These are phyloP conservation scores for Quercus bicolor DNA, from an alignment of 306 rosid genomes.

Conservation along the genomic window DNA sequence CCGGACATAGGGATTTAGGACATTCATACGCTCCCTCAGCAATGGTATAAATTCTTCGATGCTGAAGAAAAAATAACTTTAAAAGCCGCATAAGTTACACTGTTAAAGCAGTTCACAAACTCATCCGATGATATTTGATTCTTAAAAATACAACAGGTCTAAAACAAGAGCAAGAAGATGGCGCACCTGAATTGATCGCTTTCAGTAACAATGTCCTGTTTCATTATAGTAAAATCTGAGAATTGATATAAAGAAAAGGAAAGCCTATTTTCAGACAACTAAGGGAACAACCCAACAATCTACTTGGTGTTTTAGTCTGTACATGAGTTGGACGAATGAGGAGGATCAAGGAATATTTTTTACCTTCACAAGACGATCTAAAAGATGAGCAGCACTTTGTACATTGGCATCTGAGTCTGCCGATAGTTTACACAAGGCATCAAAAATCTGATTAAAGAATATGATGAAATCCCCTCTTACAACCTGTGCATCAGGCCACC, in stretches of 20 bases:
- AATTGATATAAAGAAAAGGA: slow-evolving; percentile 18
- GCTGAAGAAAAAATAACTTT: slow-evolving; percentile 41
- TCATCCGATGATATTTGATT: slow-evolving; percentile 14
- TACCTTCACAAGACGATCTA: slow-evolving; percentile 98
- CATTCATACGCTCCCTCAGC: slow-evolving; percentile 99
- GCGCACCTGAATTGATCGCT: slow-evolving; percentile 97
- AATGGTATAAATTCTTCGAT: slow-evolving; percentile 97
- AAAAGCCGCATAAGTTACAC: slow-evolving; percentile 15
- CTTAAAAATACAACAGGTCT: slow-evolving; percentile 17
- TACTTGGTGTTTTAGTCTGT: background rate
- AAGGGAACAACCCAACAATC: slow-evolving; percentile 19
- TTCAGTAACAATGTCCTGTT: slow-evolving; percentile 98
- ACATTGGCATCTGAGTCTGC: slow-evolving; percentile 95
- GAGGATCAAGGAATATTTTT: background rate
- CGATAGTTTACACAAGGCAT: slow-evolving; percentile 97
- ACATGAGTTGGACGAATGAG: slow-evolving; percentile 5
- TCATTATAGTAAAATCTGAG: slow-evolving; percentile 36
- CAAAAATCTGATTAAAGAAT: slow-evolving; percentile 96
- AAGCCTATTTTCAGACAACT: slow-evolving; percentile 14
- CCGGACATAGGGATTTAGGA: slow-evolving; percentile 94
- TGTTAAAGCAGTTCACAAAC: slow-evolving; percentile 18
- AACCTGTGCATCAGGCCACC: slow-evolving; percentile 54
- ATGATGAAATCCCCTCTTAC: slow-evolving; percentile 96
- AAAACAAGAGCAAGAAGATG: slow-evolving; percentile 23
- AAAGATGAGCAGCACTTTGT: slow-evolving; percentile 97